phyloP scores from a whole-genome alignment of 1,284 basidiomycete genomes.

The Tremellales sp. region DNA sequence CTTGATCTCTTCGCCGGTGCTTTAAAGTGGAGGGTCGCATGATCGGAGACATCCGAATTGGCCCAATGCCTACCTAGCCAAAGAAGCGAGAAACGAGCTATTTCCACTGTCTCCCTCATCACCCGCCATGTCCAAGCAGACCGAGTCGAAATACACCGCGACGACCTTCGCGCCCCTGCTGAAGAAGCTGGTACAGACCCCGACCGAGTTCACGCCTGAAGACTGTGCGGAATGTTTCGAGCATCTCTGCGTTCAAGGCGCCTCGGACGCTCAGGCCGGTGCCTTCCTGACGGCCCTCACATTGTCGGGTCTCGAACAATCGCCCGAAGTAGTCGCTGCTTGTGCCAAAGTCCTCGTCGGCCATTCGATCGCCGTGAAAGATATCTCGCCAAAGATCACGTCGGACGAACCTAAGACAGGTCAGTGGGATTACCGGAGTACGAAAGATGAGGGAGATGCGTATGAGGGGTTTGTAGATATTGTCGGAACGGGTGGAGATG shows the following conservation, averaged over 20 bases:
- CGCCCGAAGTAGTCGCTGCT: slow-evolving; percentile 69
- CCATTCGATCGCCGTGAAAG: slow-evolving; percentile 58
- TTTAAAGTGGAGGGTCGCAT: background rate
- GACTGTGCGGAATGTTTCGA: slow-evolving; percentile 68
- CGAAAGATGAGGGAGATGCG: slow-evolving; percentile 44
- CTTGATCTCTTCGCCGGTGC: too few species aligned
- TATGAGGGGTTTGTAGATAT: slow-evolving; percentile 53
- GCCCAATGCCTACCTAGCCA: background rate
- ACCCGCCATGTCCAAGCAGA: slow-evolving; percentile 4
- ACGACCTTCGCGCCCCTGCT: slow-evolving; percentile 72
- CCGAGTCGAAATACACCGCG: slow-evolving; percentile 40
- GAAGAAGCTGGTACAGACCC: slow-evolving; percentile 69
- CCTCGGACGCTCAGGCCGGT: slow-evolving; percentile 61
- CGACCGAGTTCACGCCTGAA: slow-evolving; percentile 65
- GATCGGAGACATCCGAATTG: too few species aligned
- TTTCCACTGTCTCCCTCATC: too few species aligned
- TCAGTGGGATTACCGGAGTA: slow-evolving; percentile 45
- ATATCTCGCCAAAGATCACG: slow-evolving; percentile 31
- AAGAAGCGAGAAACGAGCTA: background rate
- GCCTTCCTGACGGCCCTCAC: slow-evolving; percentile 79
- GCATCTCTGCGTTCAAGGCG: slow-evolving; percentile 67
- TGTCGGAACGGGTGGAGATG: slow-evolving; percentile 88
- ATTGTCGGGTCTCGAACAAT: slow-evolving; percentile 65
- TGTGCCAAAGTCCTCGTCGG: slow-evolving; percentile 69
- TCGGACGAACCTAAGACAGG: slow-evolving; percentile 20